Evolutionary conservation across 1,139 yeast genomes (phyloP).

Genomic region (Yamadazyma atmosphaerica): DNA sequence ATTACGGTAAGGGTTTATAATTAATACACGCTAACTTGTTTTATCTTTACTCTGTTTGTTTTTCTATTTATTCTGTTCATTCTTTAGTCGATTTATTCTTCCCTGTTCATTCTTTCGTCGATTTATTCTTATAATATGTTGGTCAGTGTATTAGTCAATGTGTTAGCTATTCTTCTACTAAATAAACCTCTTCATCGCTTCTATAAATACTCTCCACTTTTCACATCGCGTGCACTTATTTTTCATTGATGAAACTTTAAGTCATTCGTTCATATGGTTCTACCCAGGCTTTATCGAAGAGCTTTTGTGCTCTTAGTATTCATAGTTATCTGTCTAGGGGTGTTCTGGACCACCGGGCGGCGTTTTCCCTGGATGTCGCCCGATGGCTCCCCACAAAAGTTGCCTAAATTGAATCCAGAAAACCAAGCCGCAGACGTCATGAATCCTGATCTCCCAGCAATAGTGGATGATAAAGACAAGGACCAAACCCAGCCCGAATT

Average conservation of each 20-base stretch:
- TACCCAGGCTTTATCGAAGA: not conserved
- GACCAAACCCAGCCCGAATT: not conserved
- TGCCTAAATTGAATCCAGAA: not conserved
- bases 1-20: constrained; percentile 87
- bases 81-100: too few relatives aligned
- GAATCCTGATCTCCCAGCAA: not conserved
- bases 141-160: too few relatives aligned
- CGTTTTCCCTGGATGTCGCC: not conserved
- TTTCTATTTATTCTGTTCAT: too few relatives aligned
- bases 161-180: too few relatives aligned
- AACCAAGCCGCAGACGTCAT: not conserved
- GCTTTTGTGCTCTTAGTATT: not conserved
- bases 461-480: not conserved
- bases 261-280: not conserved
- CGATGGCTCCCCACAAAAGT: not conserved
- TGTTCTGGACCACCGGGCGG: not conserved
- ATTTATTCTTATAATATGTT: too few relatives aligned
- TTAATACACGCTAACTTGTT: too few relatives aligned
- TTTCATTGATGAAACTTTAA: too few relatives aligned
- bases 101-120: too few relatives aligned
- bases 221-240: not conserved
- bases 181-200: too few relatives aligned
- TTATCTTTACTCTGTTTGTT: too few relatives aligned
- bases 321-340: not conserved
- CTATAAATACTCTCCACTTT: too few relatives aligned